A percentile compares a stretch with the other conserved stretches of the same genome.
Conservation (phyloP, 2,329 filamentous ascomycete species). For the Teratosphaeria nubilosa region DNA sequence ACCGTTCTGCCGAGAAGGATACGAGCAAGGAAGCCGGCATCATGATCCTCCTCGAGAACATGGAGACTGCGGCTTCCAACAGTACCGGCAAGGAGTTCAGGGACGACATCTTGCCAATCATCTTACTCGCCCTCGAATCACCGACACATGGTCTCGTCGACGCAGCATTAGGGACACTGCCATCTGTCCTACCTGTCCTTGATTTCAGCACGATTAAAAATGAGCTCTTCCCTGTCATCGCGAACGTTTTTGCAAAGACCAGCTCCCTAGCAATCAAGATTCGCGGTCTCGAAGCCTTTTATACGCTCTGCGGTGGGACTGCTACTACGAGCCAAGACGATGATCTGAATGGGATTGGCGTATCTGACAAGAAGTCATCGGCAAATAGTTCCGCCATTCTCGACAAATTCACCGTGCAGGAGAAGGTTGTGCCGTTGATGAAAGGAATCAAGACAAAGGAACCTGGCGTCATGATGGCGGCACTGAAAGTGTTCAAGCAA, state of each 20-base stretch:
- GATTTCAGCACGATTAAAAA: constrained; percentile 97
- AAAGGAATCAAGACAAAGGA: constrained; percentile 96
- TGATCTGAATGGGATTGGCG: constrained; percentile 61
- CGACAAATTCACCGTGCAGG: constrained; percentile 97
- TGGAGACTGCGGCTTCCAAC: constrained; percentile 64
- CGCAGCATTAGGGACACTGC: constrained; percentile 67
- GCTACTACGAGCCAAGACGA: constrained; percentile 42
- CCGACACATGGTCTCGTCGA: constrained; percentile 84
- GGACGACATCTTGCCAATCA: constrained; percentile 82
- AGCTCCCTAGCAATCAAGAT: constrained; percentile 93
- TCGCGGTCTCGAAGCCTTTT: constrained; percentile 79
- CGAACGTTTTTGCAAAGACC: constrained; percentile 82
- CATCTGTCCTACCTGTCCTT: constrained; percentile 71
- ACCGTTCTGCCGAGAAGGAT: constrained; percentile 57
- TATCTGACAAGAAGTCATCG: constrained; percentile 31
- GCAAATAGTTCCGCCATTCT: constrained; percentile 55
- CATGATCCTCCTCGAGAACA: constrained; percentile 82
- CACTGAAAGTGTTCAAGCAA: constrained; percentile 72
- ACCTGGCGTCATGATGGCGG: constrained; percentile 92
- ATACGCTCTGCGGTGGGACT: constrained; percentile 74
- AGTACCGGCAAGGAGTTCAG: constrained; percentile 89
- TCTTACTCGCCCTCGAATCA: constrained; percentile 75
- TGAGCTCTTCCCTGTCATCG: constrained; percentile 87
- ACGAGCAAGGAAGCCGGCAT: constrained; percentile 76
- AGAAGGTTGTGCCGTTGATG: constrained; percentile 86